phyloP scores from a whole-genome alignment of 371 early-diverging fungal species.

The Capillidium rhysosporum region DNA sequence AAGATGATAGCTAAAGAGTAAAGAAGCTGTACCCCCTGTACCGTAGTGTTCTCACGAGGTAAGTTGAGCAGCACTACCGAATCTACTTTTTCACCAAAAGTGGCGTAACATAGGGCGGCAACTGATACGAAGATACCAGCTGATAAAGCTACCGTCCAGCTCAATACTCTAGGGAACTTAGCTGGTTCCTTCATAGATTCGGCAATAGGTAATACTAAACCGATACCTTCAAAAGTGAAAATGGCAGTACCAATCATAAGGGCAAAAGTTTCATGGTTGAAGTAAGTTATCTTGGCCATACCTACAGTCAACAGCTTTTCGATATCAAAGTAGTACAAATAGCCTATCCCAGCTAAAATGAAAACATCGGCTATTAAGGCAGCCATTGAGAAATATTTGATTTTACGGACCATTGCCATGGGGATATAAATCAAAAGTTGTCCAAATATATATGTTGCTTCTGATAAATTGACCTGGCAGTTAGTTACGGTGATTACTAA shows the following conservation, averaged over 20 bases:
- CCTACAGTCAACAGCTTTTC: constrained; percentile 28
- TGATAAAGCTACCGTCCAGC: constrained; percentile 38
- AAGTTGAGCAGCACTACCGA: constrained; percentile 63
- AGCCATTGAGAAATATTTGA: constrained; percentile 54
- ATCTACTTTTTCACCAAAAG: constrained; percentile 56
- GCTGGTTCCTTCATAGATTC: constrained; percentile 65
- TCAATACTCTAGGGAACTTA: constrained; percentile 46
- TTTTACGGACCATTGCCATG: constrained; percentile 59
- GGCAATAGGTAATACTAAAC: constrained; percentile 50
- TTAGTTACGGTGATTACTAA: constrained; percentile 36
- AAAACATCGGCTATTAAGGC: constrained; percentile 69
- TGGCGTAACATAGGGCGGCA: constrained; percentile 56
- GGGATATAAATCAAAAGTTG: constrained; percentile 64
- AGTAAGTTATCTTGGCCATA: constrained; percentile 28
- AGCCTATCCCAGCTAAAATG: constrained; percentile 56
- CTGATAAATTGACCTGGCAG: constrained; percentile 25
- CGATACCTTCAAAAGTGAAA: constrained; percentile 79
- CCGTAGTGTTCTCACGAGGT: constrained; percentile 36
- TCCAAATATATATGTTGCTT: constrained; percentile 29
- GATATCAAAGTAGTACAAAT: constrained; percentile 53
- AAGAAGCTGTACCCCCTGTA: constrained; percentile 43
- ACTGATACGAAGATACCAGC: constrained; percentile 46
- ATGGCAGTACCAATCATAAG: constrained; percentile 73
- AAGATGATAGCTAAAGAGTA: constrained; percentile 74
- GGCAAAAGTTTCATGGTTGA: constrained; percentile 47